A percentile compares a stretch with the other conserved stretches of the same genome.
These are phyloP conservation scores for Aspergillus novofumigatus DNA, from an alignment of 2,329 filamentous ascomycete genomes.

Conservation along the genomic window DNA sequence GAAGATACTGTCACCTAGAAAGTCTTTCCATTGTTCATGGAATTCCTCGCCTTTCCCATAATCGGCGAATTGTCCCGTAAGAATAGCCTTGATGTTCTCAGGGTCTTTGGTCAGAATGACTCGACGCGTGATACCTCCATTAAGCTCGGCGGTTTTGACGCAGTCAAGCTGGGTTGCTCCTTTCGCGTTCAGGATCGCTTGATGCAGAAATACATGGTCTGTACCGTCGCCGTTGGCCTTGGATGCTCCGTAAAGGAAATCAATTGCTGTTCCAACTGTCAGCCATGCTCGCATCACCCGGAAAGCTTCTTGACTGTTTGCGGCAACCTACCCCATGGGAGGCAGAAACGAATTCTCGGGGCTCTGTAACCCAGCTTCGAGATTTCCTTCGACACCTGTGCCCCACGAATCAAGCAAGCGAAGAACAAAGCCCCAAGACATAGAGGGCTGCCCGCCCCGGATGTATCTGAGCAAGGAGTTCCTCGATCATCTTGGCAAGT, in stretches of 20 bases:
- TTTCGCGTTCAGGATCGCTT: conserved; percentile 43
- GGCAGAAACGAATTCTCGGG: conserved; percentile 28
- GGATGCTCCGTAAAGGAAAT: conserved; percentile 59
- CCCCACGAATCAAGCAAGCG: conserved; percentile 29
- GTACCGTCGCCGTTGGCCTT: conserved; percentile 49
- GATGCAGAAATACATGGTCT: conserved; percentile 60
- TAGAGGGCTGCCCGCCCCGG: conserved; percentile 37
- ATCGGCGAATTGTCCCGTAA: conserved; percentile 81
- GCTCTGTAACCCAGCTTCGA: conserved; percentile 33
- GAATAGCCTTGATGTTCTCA: conserved; percentile 85
- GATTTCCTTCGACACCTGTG: conserved; percentile 27
- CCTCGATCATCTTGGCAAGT: conserved; percentile 44
- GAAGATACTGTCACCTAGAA: conserved; percentile 81
- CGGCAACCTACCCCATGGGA: conserved; percentile 34
- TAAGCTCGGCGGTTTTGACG: conserved; percentile 27
- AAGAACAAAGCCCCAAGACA: conserved; percentile 36
- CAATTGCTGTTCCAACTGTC: conserved; percentile 52
- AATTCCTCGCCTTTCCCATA: conserved; percentile 77
- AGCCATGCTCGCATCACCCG: conserved; percentile 1
- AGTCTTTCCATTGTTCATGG: conserved; percentile 69
- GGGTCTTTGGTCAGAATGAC: conserved; percentile 74
- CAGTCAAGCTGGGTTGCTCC: conserved; percentile 24
- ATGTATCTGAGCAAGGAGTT: conserved; percentile 44
- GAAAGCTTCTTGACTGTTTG: neutral
- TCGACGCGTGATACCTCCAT: conserved; percentile 40